A percentile compares a stretch with the other conserved stretches of the same genome.
phyloP scores from a whole-genome alignment of 805 yeast genomes.

The Ogataea sp. region DNA sequence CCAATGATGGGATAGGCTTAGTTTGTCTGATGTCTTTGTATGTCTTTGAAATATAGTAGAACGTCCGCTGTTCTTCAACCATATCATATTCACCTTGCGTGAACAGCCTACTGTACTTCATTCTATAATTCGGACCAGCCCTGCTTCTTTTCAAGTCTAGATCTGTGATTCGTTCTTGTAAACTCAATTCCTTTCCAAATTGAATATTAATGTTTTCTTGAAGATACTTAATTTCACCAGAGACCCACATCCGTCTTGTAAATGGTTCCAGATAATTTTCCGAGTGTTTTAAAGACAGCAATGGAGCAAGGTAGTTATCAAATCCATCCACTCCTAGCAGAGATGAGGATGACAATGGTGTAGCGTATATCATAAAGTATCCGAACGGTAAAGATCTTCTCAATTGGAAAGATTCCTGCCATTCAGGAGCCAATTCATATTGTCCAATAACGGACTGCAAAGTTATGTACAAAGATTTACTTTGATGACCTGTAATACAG shows the following conservation, averaged over 20 bases:
- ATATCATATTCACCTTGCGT: slow-evolving; percentile 18
- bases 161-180: slow-evolving; percentile 43
- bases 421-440: too few species aligned
- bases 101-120: slow-evolving; percentile 47
- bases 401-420: slow-evolving; percentile 7
- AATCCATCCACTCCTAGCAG: slow-evolving; percentile 67
- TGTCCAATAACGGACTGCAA: slow-evolving; percentile 19
- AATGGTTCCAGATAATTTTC: slow-evolving; percentile 23
- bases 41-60: slow-evolving; percentile 43
- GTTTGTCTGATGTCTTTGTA: neutral
- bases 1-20: neutral
- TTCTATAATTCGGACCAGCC: slow-evolving; percentile 31
- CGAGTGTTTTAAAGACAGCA: slow-evolving; percentile 3
- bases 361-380: slow-evolving; percentile 60
- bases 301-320: slow-evolving; percentile 70
- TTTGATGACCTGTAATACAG: slow-evolving; percentile 16
- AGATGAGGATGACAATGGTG: slow-evolving; percentile 42
- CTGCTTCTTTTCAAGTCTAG: slow-evolving; percentile 27
- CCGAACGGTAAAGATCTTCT: slow-evolving; percentile 35
- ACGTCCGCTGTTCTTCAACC: slow-evolving; percentile 45
- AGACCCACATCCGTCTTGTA: slow-evolving; percentile 70
- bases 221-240: slow-evolving; percentile 53
- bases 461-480: slow-evolving; percentile 20
- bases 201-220: slow-evolving; percentile 20
- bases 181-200: slow-evolving; percentile 31